Percentiles rank a stretch among this genome's conserved stretches.
These are phyloP conservation scores for Vicia villosa DNA, from an alignment of 306 rosid genomes.

Conservation along the genomic window DNA sequence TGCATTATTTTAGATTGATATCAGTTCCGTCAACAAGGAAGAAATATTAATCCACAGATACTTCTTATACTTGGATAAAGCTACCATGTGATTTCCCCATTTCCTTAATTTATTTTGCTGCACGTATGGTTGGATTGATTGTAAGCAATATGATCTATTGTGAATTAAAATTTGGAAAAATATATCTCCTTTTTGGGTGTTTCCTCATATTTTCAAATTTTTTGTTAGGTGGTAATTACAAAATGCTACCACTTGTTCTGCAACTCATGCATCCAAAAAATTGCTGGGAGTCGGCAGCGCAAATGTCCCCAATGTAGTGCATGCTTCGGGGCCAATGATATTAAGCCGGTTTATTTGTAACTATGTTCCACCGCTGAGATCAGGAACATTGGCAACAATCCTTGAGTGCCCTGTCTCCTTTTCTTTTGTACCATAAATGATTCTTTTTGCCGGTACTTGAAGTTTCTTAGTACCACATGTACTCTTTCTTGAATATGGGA, in stretches of 20 bases:
- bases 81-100: not conserved
- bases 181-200: not conserved
- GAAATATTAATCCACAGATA: not conserved
- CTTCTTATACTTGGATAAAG: not conserved
- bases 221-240: conserved; percentile 91
- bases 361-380: conserved; percentile 40
- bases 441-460: conserved; percentile 46
- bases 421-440: conserved; percentile 42
- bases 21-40: not conserved
- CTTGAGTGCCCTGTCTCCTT: conserved; percentile 35
- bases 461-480: conserved; percentile 34
- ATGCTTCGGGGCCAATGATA: conserved; percentile 92
- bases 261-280: conserved; percentile 76
- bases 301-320: conserved; percentile 85
- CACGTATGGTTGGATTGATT: too few species aligned
- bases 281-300: conserved; percentile 77
- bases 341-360: conserved; percentile 85
- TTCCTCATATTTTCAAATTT: not conserved
- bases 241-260: conserved; percentile 99
- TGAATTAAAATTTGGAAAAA: not conserved
- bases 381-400: conserved; percentile 47
- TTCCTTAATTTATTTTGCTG: conserved; percentile 6
- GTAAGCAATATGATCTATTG: not conserved
- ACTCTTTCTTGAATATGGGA: conserved; percentile 30
- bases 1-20: not conserved